Evolutionary conservation across 305 asterid genomes (phyloP), one percentile per base, ranked within the genome.

Genomic region (Fraxinus albicans): DNA sequence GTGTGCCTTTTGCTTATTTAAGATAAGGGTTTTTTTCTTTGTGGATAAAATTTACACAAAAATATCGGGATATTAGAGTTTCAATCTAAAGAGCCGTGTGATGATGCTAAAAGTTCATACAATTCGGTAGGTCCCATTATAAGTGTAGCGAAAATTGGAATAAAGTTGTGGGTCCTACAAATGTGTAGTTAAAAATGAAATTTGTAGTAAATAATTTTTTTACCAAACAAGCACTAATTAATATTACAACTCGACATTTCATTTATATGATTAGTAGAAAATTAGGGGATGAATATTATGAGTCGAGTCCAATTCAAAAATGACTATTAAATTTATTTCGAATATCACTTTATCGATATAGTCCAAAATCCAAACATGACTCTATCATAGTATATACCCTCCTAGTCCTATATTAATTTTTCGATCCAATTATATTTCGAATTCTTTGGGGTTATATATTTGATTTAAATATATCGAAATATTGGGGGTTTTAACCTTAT

Each of bases 1-100:
- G 81, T 82, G 89, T 86, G 90, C 89, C 86, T 72, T 47, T 79
- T 35, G 55, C 81, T 73, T 58, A 69, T 77, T 53, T 21, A 27
- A 76, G 76, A 69, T 65, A 69, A 63, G 81, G 7, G 38, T 33
- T 36, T 36, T 17, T 34, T 3, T 73, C 8, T 44, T 19, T 31
- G 42, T 35, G 60, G 53, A 10, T 42, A 42, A 42, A 42, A 9
- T 42, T 42, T 42, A 42, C 21, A 78, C 33, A 29, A 78, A 34
- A 33, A 33, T 35, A 23, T 65, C 21, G 73, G 58, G 74, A 55
- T 78, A n/a, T 58, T 78, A 29, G 63, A 76, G 77, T 79, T 79
- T 10, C 53, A 42, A 42, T 42, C 53, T 2, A 9, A 9, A 42
- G 12, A 35, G 44, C 44, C 9, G 1, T 38, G 44, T 42, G 50